Base-by-base conservation (phyloP, 2,329 filamentous ascomycete species). In the Verticillium zaregamsianum region DNA sequence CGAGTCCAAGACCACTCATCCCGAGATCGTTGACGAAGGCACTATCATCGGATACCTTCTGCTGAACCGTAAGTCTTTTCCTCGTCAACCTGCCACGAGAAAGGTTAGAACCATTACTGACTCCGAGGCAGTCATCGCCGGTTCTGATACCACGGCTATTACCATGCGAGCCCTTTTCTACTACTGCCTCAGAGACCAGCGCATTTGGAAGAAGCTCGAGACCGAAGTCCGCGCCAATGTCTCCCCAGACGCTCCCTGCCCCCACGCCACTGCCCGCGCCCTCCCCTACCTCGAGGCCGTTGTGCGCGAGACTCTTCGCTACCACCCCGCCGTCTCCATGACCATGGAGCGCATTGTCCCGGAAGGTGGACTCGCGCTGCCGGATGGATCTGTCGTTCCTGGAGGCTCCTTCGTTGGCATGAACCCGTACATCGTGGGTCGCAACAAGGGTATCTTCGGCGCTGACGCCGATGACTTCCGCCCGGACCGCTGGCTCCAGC, bases 331-430 rank as follows among this genome's bases (percentile, higher is more conserved):
- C 2, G 73, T 84, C 2, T 77, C 74, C 11, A 75, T 83, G 65
- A 68, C 77, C 4, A 73, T 86, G 17, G 80, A 85, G 67, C 80
- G 84, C 1, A 68, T 80, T 20, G 82, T 84, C 0, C 82, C 82
- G 1, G 55, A 66, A 0, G 69, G 66, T 5, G 78, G 80, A 0
- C 66, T 77, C 7, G 68, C 64, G 0, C 71, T 79, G 3, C 72
- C 74, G 1, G 72, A 76, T 57, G 76, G 77, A 3, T 68, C 67
- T 3, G 66, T 72, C 35, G 67, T 80, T 3, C 74, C 76, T 0
- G 68, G 66, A 0, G 76, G 77, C 5, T 73, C 73, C 0, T 69
- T 72, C n/a, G 73, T 80, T 0, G 77, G 77, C 4, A 75, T 80
- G 60, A 80, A 76, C 55, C 72, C 76, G 0, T 78, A 73, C 61